Conservation (phyloP, 2,329 filamentous ascomycete species). For the Aspergillus sp. region DNA sequence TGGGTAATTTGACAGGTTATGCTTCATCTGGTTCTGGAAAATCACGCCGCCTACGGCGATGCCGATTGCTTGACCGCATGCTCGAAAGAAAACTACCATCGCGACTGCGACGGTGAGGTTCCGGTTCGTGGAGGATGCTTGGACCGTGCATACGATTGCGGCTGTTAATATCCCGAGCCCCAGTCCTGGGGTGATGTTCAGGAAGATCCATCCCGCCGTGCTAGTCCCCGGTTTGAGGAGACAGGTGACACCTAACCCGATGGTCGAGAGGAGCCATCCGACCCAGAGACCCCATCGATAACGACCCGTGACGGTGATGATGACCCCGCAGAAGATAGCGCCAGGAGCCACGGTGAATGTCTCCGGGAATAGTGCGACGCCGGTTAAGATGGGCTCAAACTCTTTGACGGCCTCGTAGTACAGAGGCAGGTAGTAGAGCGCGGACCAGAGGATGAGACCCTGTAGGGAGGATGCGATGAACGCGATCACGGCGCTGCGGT, state of each 20-base stretch:
- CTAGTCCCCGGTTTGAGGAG: slow-evolving; percentile 42
- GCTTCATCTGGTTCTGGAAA: slow-evolving; percentile 63
- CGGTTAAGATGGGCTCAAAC: slow-evolving; percentile 53
- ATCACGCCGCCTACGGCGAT: slow-evolving; percentile 65
- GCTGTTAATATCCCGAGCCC: slow-evolving; percentile 66
- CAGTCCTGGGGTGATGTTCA: slow-evolving; percentile 56
- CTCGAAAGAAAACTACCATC: slow-evolving; percentile 64
- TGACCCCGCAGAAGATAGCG: slow-evolving; percentile 48
- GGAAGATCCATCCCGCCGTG: slow-evolving; percentile 56
- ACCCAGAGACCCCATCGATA: slow-evolving; percentile 61
- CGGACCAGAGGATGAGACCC: slow-evolving; percentile 42
- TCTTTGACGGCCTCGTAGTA: slow-evolving; percentile 48
- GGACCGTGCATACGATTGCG: slow-evolving; percentile 59
- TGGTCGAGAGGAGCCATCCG: slow-evolving; percentile 57
- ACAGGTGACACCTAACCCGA: slow-evolving; percentile 54
- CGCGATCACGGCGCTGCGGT: slow-evolving; percentile 36
- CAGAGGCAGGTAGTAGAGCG: slow-evolving; percentile 55
- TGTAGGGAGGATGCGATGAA: slow-evolving; percentile 41
- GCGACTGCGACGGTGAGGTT: slow-evolving; percentile 60
- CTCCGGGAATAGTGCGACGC: slow-evolving; percentile 60
- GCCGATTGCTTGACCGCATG: slow-evolving; percentile 62
- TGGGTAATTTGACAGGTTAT: slow-evolving; percentile 47
- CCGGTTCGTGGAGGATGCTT: slow-evolving; percentile 56
- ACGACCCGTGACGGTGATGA: slow-evolving; percentile 53
- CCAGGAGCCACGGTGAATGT: slow-evolving; percentile 63